Conservation (phyloP, 768 basidiomycete genomes). For the Pulveroboletus frians region DNA sequence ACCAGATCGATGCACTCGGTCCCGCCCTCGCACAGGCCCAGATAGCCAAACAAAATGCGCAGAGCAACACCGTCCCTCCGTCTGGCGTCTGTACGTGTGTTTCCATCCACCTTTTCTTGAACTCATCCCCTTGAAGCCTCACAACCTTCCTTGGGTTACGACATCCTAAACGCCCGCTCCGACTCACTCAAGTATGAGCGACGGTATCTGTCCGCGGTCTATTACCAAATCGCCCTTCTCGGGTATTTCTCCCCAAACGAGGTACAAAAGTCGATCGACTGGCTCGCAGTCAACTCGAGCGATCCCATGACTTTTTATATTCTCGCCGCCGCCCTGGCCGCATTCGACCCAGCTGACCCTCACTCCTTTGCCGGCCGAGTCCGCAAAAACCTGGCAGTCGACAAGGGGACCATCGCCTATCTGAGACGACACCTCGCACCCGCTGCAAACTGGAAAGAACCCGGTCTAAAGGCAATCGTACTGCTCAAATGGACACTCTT, state of each 20-base stretch:
- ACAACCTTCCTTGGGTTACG: constrained; percentile 52
- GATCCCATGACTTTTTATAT: constrained; percentile 68
- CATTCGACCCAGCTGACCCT: constrained; percentile 64
- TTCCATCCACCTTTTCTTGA: background rate
- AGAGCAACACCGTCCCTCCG: constrained; percentile 50
- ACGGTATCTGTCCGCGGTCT: constrained; percentile 56
- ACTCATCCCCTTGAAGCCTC: constrained; percentile 30
- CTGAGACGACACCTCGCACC: constrained; percentile 57
- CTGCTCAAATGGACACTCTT: constrained; percentile 88
- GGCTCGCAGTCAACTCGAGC: constrained; percentile 61
- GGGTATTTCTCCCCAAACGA: constrained; percentile 59
- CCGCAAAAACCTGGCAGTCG: constrained; percentile 46
- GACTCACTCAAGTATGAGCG: constrained; percentile 74
- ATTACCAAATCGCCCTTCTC: constrained; percentile 58
- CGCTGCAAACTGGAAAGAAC: constrained; percentile 59
- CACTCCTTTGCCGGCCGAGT: constrained; percentile 38
- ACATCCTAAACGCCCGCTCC: constrained; percentile 61
- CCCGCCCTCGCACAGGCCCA: constrained; percentile 50
- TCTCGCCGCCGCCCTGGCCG: constrained; percentile 56
- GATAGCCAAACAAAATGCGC: constrained; percentile 55
- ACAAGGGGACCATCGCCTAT: constrained; percentile 43
- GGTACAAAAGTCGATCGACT: constrained; percentile 60
- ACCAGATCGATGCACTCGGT: constrained; percentile 58
- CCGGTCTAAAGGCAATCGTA: constrained; percentile 64
- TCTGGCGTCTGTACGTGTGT: constrained; percentile 45